Conservation (phyloP, 2,329 filamentous ascomycete genomes). For the Aspergillus ochraceoroseus region DNA sequence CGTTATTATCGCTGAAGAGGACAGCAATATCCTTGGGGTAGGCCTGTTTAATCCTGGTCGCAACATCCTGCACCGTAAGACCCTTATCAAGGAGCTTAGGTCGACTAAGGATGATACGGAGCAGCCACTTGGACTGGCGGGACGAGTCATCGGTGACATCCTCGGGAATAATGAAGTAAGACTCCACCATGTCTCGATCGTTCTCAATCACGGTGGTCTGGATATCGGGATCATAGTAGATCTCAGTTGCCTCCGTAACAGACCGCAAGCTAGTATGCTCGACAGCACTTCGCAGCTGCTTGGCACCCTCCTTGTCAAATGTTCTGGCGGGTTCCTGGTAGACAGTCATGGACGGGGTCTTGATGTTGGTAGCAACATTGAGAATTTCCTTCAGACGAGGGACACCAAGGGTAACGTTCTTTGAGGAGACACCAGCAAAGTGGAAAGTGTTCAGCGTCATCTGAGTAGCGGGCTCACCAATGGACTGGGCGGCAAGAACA, state of each 20-base stretch:
- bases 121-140: constrained; percentile 83
- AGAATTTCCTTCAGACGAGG: constrained; percentile 99
- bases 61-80: constrained; percentile 85
- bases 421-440: constrained; percentile 98
- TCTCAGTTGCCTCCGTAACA: constrained; percentile 86
- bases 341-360: constrained; percentile 95
- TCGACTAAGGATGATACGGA: constrained; percentile 87
- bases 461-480: constrained; percentile 96
- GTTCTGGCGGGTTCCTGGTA: constrained; percentile 63
- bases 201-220: constrained; percentile 77
- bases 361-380: constrained; percentile 96
- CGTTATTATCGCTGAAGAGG: constrained; percentile 97
- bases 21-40: constrained; percentile 82
- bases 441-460: constrained; percentile 99
- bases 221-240: constrained; percentile 94
- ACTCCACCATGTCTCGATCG: constrained; percentile 91
- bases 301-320: constrained; percentile 72
- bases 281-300: constrained; percentile 77
- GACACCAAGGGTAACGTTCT: constrained; percentile 99
- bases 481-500: constrained; percentile 94
- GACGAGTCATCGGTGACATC: constrained; percentile 62
- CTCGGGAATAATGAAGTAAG: constrained; percentile 91
- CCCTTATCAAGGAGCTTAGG: constrained; percentile 91
- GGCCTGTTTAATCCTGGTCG: constrained; percentile 79
- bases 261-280: constrained; percentile 92